Conservation (phyloP, 2,329 filamentous ascomycete species). For the Penicillium sp. region DNA sequence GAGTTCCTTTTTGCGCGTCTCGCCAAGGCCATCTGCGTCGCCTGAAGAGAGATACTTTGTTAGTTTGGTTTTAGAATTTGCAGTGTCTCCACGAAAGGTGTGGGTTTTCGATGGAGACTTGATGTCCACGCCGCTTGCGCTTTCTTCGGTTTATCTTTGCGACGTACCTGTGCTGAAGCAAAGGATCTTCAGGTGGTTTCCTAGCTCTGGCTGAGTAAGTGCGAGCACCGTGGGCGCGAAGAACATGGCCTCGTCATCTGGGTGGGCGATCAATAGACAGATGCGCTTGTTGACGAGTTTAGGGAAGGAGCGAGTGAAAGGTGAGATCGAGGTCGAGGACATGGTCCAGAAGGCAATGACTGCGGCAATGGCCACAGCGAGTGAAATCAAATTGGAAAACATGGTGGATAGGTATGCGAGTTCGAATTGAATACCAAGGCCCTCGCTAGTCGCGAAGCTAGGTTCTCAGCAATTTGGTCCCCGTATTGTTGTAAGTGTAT, state of each 20-base stretch:
- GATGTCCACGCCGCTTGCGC: background rate
- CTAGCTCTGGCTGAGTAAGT: slow-evolving; percentile 73
- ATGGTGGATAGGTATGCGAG: slow-evolving; percentile 15
- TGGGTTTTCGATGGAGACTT: background rate
- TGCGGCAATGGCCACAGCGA: slow-evolving; percentile 39
- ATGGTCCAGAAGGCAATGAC: slow-evolving; percentile 45
- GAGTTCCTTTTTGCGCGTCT: slow-evolving; percentile 78
- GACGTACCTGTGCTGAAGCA: slow-evolving; percentile 78
- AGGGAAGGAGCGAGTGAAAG: slow-evolving; percentile 49
- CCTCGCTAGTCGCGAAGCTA: background rate
- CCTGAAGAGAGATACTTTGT: slow-evolving; percentile 48
- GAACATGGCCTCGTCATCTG: slow-evolving; percentile 99
- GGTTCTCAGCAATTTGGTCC: background rate
- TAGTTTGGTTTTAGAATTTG: background rate
- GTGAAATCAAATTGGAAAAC: slow-evolving; percentile 25
- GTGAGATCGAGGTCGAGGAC: slow-evolving; percentile 40
- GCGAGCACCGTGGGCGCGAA: slow-evolving; percentile 85
- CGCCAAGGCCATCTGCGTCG: slow-evolving; percentile 82
- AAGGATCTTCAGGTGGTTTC: slow-evolving; percentile 91
- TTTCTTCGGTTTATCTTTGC: background rate
- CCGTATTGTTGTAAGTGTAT: background rate
- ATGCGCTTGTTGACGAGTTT: slow-evolving; percentile 78
- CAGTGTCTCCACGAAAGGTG: background rate
- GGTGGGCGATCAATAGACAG: slow-evolving; percentile 90
- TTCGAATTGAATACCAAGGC: background rate